Conservation (phyloP, 805 yeast species). For the Kodamaea kakaduensis region DNA sequence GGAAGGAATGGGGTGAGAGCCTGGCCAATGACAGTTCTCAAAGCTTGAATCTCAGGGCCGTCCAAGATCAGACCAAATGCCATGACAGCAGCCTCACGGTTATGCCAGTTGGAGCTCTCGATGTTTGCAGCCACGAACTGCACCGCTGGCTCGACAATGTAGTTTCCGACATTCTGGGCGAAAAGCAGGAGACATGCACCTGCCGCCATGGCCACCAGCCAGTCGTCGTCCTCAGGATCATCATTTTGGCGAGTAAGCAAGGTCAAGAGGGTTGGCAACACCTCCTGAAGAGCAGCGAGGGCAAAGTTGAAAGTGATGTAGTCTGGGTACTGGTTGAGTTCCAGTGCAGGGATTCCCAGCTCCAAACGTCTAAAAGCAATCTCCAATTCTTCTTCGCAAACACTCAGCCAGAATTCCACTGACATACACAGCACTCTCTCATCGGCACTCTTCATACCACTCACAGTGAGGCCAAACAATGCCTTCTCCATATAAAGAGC, state of each 20-base stretch:
- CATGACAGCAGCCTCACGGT: conserved; percentile 97
- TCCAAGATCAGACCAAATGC: conserved; percentile 96
- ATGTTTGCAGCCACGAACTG: conserved; percentile 78
- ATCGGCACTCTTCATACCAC: conserved; percentile 83
- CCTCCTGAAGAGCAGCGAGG: conserved; percentile 73
- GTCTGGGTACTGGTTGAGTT: conserved; percentile 33
- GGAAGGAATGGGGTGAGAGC: conserved; percentile 76
- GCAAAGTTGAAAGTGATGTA: conserved; percentile 75
- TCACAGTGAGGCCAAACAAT: conserved; percentile 78
- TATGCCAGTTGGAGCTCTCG: conserved; percentile 59
- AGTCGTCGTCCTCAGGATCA: conserved; percentile 91
- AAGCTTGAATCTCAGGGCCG: conserved; percentile 78
- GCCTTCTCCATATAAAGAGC: conserved; percentile 97
- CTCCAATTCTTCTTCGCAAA: conserved; percentile 95
- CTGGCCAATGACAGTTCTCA: conserved; percentile 66
- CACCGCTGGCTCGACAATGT: conserved; percentile 80
- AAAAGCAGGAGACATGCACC: conserved; percentile 94
- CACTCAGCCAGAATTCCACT: conserved; percentile 98
- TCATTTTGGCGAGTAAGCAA: conserved; percentile 86
- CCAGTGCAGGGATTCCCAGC: conserved; percentile 40
- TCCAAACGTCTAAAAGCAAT: conserved; percentile 67
- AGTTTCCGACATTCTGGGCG: conserved; percentile 85
- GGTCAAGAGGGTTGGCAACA: conserved; percentile 78
- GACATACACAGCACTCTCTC: conserved; percentile 96
- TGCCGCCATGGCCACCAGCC: conserved; percentile 99